Conservation (phyloP, 768 basidiomycete species). For the Candolleomyces aberdarensis region DNA sequence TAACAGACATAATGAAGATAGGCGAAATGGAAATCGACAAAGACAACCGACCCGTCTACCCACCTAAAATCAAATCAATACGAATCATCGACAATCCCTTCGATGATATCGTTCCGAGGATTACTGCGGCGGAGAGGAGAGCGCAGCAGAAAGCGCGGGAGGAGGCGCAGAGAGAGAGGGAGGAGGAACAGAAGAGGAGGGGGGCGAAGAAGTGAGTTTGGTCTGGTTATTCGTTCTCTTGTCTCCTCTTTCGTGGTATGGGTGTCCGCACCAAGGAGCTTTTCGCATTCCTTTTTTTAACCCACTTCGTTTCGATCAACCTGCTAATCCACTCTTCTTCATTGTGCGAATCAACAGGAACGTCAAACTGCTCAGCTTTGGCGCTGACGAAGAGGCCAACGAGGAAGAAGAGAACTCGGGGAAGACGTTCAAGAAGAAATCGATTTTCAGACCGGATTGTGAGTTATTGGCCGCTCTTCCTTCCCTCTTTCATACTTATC, state of each 20-base stretch:
- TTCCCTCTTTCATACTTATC: conserved; percentile 1
- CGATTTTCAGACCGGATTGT: conserved; percentile 84
- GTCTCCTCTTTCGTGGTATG: conserved; percentile 72
- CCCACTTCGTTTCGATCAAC: conserved; percentile 76
- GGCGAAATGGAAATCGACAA: conserved; percentile 79
- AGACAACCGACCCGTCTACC: conserved; percentile 78
- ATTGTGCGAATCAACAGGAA: conserved; percentile 51
- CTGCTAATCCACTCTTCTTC: conserved; percentile 25
- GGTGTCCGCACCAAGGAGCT: conserved; percentile 57
- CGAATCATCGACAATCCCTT: conserved; percentile 93
- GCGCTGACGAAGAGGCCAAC: conserved; percentile 61
- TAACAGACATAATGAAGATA: conserved; percentile 84
- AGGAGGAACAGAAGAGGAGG: conserved; percentile 65
- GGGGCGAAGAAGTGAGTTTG: conserved; percentile 82
- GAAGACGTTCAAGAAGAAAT: conserved; percentile 72
- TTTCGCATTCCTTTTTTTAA: conserved; percentile 48
- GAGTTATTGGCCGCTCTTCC: conserved; percentile 24
- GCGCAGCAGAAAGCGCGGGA: conserved; percentile 81
- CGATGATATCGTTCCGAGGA: conserved; percentile 91
- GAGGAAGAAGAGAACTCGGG: conserved; percentile 46
- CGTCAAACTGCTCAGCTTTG: conserved; percentile 86
- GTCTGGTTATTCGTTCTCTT: neutral
- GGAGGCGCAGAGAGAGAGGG: conserved; percentile 71
- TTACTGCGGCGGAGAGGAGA: conserved; percentile 89
- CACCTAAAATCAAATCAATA: conserved; percentile 86